Evolutionary conservation across 805 yeast species (phyloP).

Genomic region (Brettanomyces naardenensis): DNA sequence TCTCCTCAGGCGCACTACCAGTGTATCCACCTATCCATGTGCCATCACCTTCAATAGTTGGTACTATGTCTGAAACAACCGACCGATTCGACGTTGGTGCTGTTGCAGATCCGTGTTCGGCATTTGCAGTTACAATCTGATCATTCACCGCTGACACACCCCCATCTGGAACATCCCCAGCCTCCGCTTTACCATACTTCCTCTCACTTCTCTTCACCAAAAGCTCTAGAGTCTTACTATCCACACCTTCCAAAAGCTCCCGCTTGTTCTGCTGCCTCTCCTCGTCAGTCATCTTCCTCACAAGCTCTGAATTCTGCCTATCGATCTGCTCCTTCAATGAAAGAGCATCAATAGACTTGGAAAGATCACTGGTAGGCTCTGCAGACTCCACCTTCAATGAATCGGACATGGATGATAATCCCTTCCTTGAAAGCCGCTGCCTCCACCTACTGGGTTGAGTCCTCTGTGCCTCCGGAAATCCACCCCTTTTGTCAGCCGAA

Average conservation of each 20-base stretch:
- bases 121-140: constrained; percentile 9
- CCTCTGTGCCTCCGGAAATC: constrained; percentile 29
- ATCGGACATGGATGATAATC: constrained; percentile 22
- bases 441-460: constrained; percentile 42
- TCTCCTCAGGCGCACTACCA: background rate
- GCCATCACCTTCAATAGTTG: constrained; percentile 28
- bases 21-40: constrained; percentile 26
- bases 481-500: constrained; percentile 13
- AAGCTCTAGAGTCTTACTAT: constrained; percentile 59
- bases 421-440: constrained; percentile 31
- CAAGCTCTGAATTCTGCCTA: constrained; percentile 57
- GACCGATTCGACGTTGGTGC: background rate
- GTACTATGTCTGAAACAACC: constrained; percentile 4
- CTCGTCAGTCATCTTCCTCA: constrained; percentile 55
- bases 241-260: constrained; percentile 58
- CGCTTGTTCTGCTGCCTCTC: constrained; percentile 58
- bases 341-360: constrained; percentile 25
- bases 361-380: constrained; percentile 4
- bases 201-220: constrained; percentile 50
- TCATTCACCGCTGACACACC: constrained; percentile 24
- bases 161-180: too few relatives aligned
- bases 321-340: constrained; percentile 72
- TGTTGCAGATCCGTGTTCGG: background rate
- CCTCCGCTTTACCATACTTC: constrained; percentile 26
- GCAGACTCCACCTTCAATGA: constrained; percentile 7